These are phyloP conservation scores for Russula ochroleuca DNA, from an alignment of 768 basidiomycete genomes.

Conservation along the genomic window DNA sequence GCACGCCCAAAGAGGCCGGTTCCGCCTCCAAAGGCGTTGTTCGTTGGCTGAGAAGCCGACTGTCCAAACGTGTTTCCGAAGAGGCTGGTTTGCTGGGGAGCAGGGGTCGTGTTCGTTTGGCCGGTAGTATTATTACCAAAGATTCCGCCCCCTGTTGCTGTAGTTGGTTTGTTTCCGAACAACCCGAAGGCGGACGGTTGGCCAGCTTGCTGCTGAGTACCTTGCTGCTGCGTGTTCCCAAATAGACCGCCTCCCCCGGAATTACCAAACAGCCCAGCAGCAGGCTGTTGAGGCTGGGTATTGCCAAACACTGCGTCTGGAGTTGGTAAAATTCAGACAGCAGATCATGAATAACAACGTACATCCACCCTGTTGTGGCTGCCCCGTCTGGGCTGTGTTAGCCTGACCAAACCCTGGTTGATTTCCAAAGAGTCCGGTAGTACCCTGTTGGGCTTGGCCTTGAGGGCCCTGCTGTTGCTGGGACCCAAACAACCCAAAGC, in stretches of 20 bases:
- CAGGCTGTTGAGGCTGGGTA: conserved; percentile 26
- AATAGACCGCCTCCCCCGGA: conserved; percentile 23
- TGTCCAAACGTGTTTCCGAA: conserved; percentile 48
- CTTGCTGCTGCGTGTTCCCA: conserved; percentile 24
- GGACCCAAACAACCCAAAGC: conserved; percentile 32
- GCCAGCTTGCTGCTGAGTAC: conserved; percentile 22
- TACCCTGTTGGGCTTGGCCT: conserved; percentile 34
- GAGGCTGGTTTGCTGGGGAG: conserved; percentile 26
- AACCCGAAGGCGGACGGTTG: conserved; percentile 29
- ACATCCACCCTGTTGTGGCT: conserved; percentile 28
- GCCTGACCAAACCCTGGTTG: conserved; percentile 25
- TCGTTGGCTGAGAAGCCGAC: conserved; percentile 35
- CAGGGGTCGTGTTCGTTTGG: conserved; percentile 27
- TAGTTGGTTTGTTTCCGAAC: conserved; percentile 36
- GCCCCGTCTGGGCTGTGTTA: conserved; percentile 21
- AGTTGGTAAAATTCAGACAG: neutral
- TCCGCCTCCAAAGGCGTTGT: conserved; percentile 27
- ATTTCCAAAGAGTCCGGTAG: conserved; percentile 29
- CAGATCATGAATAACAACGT: conserved; percentile 8
- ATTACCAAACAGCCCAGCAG: conserved; percentile 25
- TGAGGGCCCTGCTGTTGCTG: conserved; percentile 39
- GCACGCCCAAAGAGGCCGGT: conserved; percentile 30
- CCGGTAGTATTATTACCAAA: conserved; percentile 39
- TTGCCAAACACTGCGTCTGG: conserved; percentile 29
- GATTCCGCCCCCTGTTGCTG: conserved; percentile 36